Conservation (phyloP, 2,329 filamentous ascomycete genomes). For the Fusarium austroafricanum region DNA sequence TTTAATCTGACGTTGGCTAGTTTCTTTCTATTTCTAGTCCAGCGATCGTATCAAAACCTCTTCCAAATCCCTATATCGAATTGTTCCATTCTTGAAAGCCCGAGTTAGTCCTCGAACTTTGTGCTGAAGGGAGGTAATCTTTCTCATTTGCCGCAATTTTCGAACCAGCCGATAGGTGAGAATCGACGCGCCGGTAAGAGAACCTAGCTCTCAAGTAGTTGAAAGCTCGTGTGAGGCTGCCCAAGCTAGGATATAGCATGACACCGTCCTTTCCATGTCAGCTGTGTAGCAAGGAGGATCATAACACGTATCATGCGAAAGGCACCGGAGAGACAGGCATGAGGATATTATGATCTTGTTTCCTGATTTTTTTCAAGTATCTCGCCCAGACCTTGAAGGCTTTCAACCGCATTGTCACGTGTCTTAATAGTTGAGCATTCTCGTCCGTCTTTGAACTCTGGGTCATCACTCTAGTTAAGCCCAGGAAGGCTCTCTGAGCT, state of each 20-base stretch:
- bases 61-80: neutral
- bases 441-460: too few species aligned
- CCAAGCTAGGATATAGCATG: neutral
- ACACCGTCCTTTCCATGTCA: neutral
- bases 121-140: neutral
- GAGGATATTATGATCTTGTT: neutral
- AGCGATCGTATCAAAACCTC: neutral
- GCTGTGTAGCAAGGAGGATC: accelerated
- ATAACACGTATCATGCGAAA: neutral
- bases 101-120: conserved; percentile 7
- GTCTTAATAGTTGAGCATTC: accelerated
- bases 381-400: neutral
- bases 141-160: neutral
- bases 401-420: accelerated
- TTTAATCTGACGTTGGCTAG: too few species aligned
- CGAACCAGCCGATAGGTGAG: accelerated
- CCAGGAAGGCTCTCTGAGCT: accelerated
- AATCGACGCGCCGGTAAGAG: accelerated
- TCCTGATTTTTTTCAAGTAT: neutral
- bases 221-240: accelerated
- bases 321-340: neutral
- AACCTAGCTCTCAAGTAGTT: accelerated
- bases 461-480: neutral
- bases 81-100: conserved; percentile 21
- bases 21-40: accelerated